These are phyloP conservation scores for Annulohypoxylon moriforme DNA, from an alignment of 495 filamentous ascomycete species.

Conservation along the genomic window DNA sequence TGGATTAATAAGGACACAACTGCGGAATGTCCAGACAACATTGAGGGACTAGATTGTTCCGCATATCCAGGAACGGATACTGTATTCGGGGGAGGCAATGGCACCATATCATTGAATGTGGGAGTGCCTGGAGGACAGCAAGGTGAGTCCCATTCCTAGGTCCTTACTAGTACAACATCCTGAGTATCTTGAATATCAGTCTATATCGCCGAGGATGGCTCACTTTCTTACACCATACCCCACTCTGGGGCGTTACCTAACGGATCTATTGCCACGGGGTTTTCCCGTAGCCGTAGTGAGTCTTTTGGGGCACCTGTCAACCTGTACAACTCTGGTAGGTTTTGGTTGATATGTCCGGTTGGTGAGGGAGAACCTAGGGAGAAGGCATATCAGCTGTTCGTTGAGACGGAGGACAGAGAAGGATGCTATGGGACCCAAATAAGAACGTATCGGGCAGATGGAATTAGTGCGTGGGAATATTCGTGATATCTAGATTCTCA, in stretches of 20 bases:
- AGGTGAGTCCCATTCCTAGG: slow-evolving; percentile 1
- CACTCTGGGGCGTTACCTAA: slow-evolving; percentile 33
- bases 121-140: slow-evolving; percentile 43
- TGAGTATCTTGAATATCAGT: neutral
- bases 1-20: slow-evolving; percentile 31
- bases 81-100: slow-evolving; percentile 26
- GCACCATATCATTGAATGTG: slow-evolving; percentile 33
- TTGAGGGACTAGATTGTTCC: slow-evolving; percentile 34
- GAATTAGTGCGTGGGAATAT: slow-evolving; percentile 22
- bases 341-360: slow-evolving; percentile 35
- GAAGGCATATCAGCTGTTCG: slow-evolving; percentile 31
- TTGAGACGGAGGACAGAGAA: neutral
- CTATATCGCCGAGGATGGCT: slow-evolving; percentile 20
- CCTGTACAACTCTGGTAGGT: neutral
- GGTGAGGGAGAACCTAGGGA: slow-evolving; percentile 24
- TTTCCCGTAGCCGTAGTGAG: slow-evolving; percentile 18
- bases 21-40: slow-evolving; percentile 30
- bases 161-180: neutral
- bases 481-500: neutral
- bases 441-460: slow-evolving; percentile 16
- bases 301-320: slow-evolving; percentile 21
- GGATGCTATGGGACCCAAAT: slow-evolving; percentile 10
- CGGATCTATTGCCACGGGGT: slow-evolving; percentile 27
- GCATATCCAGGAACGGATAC: slow-evolving; percentile 32
- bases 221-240: slow-evolving; percentile 37